These are phyloP conservation scores for Boletus barrowsii DNA, from an alignment of 768 basidiomycete genomes.

Conservation along the genomic window DNA sequence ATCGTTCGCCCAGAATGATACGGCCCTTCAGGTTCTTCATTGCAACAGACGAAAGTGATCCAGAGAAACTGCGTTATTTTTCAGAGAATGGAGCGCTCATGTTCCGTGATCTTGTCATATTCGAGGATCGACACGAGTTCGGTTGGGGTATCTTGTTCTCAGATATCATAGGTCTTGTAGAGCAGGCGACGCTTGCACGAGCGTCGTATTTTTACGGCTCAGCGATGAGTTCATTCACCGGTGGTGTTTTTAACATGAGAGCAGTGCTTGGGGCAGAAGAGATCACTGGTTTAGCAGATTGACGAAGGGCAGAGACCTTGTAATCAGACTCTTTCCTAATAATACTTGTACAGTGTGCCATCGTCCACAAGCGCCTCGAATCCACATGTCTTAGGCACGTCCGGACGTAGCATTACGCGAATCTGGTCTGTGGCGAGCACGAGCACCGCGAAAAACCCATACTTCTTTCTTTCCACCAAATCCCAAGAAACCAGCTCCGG, in stretches of 20 bases:
- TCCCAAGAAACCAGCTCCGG: slow-evolving; percentile 35
- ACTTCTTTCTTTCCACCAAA: slow-evolving; percentile 51
- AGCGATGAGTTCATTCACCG: slow-evolving; percentile 37
- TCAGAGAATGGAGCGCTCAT: slow-evolving; percentile 34
- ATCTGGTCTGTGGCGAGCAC: slow-evolving; percentile 28
- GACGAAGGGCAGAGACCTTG: slow-evolving; percentile 4
- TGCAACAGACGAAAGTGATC: slow-evolving; percentile 38
- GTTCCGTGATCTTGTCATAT: slow-evolving; percentile 37
- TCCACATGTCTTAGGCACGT: slow-evolving; percentile 11
- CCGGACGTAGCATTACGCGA: slow-evolving; percentile 24
- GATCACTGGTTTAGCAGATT: slow-evolving; percentile 34
- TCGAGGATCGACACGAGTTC: slow-evolving; percentile 36
- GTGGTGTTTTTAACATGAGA: slow-evolving; percentile 38
- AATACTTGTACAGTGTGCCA: slow-evolving; percentile 11
- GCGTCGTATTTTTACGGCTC: slow-evolving; percentile 39
- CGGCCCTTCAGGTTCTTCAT: slow-evolving; percentile 25
- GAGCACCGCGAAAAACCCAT: slow-evolving; percentile 57
- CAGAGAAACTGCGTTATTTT: slow-evolving; percentile 30
- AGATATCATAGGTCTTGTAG: slow-evolving; percentile 39
- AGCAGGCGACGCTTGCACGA: slow-evolving; percentile 37
- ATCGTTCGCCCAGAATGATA: neutral
- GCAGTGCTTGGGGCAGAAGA: slow-evolving; percentile 35
- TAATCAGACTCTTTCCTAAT: neutral
- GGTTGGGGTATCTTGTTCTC: slow-evolving; percentile 41
- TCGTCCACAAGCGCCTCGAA: neutral